Base-by-base conservation (phyloP, 805 yeast species). In the Metschnikowia kofuensis region DNA sequence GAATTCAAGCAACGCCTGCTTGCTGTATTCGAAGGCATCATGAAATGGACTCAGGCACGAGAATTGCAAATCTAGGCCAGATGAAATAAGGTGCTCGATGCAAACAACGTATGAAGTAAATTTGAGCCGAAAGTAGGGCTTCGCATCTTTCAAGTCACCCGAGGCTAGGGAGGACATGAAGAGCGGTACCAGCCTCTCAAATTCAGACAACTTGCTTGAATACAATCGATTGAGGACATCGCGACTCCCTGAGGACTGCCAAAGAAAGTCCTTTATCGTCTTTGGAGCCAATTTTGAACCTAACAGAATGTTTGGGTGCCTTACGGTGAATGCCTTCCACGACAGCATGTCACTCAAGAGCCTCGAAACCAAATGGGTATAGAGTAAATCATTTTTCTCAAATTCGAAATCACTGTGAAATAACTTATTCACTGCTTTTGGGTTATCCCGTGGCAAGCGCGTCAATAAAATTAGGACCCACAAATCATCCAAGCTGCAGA, bases 391-490 rank as follows among this genome's bases (percentile, higher is more conserved):
- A 14, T 13, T 15, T 4, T n/a, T 14, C 12, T 12, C 13, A 2
- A 52, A 14, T 29, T 44, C 51, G 1, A 35, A 11, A 31, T 53
- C 57, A 15, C 48, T 34, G 14, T 37, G 42, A 38, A 52, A 53
- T 9, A 56, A 39, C 2, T 10, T 14, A 6, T 30, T 13, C 30
- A 45, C 44, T 6, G 38, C 45, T 6, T 36, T 31, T 5, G 44
- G 16, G 27, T 45, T 38, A 10, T 28, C 39, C 9, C 32, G 35
- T 8, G 55, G 50, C 30, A 41, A 38, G 21, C 53, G 56, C n/a
- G 42, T 35, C 2, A 57, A 50, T 13, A 55, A 45, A 12, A 45
- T 37, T 14, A 54, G 48, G 4, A 48, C 49, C 61, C 61, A 57
- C 35, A 54, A 32, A 32, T 56, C 59, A 8, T 44, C 38, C 9